Percentiles rank a stretch among this genome's conserved stretches.
Conservation (phyloP, 2,329 filamentous ascomycete species). For the Beauveria medogensis region DNA sequence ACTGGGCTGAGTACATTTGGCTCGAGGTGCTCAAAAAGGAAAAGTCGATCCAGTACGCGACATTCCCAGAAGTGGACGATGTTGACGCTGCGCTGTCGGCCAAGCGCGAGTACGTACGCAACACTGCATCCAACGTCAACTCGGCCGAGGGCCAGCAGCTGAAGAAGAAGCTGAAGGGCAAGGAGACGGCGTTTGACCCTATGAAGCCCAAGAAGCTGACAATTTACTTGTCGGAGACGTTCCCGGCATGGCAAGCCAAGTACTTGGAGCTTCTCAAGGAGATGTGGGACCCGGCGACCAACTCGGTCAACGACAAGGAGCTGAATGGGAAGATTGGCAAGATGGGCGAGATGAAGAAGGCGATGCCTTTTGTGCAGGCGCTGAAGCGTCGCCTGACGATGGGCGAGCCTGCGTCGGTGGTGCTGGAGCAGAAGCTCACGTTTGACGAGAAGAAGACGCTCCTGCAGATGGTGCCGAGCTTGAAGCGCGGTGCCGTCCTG, state of each 20-base stretch:
- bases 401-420: constrained; percentile 56
- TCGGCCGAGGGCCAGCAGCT: constrained; percentile 74
- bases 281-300: constrained; percentile 53
- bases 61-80: constrained; percentile 61
- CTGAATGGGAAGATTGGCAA: constrained; percentile 73
- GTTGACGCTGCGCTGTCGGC: constrained; percentile 59
- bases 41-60: constrained; percentile 68
- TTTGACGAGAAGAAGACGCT: constrained; percentile 80
- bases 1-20: constrained; percentile 95
- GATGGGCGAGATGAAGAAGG: constrained; percentile 87
- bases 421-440: constrained; percentile 75
- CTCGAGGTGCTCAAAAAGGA: constrained; percentile 76
- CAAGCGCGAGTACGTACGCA: constrained; percentile 73
- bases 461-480: constrained; percentile 65
- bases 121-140: constrained; percentile 65
- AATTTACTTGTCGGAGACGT: constrained; percentile 72
- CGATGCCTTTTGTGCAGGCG: constrained; percentile 89
- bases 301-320: constrained; percentile 69
- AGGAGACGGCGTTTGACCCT: constrained; percentile 75
- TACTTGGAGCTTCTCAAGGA: constrained; percentile 74
- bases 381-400: constrained; percentile 76
- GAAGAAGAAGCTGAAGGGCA: constrained; percentile 92
- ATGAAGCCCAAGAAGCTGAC: constrained; percentile 87
- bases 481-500: constrained; percentile 68
- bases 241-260: constrained; percentile 85